These are phyloP conservation scores for Candida dajiaensis DNA, from an alignment of 805 yeast genomes.

Conservation along the genomic window DNA sequence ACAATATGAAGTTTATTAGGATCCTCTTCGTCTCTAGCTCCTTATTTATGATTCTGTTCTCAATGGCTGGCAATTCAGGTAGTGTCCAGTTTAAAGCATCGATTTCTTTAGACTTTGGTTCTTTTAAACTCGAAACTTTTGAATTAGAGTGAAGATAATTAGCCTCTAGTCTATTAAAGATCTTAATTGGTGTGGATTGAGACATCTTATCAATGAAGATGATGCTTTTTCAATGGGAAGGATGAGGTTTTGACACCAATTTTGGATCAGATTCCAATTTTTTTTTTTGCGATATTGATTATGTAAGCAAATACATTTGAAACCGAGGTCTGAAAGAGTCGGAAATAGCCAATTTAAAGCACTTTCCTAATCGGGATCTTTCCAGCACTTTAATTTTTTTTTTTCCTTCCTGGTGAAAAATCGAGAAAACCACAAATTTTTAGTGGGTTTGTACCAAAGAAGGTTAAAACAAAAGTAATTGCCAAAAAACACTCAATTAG, in stretches of 20 bases:
- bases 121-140: not conserved
- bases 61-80: conserved; percentile 21
- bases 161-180: not conserved
- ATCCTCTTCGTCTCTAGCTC: conserved; percentile 32
- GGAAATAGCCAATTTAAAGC: not conserved
- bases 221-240: not conserved
- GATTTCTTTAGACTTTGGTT: not conserved
- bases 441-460: not conserved
- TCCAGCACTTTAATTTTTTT: too few species aligned
- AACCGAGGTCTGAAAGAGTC: not conserved
- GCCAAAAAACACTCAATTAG: not conserved
- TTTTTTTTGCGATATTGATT: not conserved
- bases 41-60: conserved; percentile 33
- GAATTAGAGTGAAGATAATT: not conserved
- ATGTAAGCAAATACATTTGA: not conserved
- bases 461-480: not conserved
- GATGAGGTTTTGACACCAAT: not conserved
- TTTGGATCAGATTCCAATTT: not conserved
- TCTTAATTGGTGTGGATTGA: not conserved
- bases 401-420: not conserved
- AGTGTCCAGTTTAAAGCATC: conserved; percentile 4
- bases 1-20: conserved; percentile 26
- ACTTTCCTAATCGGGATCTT: not conserved
- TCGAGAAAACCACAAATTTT: not conserved
- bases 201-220: not conserved